phyloP scores from a whole-genome alignment of 257 asterid genomes.

The Solanum etuberosum region DNA sequence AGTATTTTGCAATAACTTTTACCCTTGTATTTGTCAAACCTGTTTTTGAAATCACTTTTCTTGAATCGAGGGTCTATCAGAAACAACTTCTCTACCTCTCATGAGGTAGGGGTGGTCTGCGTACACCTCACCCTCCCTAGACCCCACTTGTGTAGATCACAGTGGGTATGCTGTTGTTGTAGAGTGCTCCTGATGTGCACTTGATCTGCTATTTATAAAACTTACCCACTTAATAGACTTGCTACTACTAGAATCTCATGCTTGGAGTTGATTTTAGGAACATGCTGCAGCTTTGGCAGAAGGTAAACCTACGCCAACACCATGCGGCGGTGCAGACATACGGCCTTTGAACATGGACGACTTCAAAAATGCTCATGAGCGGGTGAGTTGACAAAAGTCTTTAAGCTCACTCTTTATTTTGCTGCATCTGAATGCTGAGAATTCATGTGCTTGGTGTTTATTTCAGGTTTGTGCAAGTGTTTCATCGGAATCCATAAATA shows the following conservation, averaged over 20 bases:
- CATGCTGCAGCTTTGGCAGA: conserved; percentile 63
- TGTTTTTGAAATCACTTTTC: neutral
- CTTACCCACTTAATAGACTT: neutral
- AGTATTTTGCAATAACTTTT: neutral
- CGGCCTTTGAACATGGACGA: conserved; percentile 68
- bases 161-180: neutral
- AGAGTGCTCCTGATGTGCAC: neutral
- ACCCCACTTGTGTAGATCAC: neutral
- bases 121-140: neutral
- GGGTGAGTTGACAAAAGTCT: conserved; percentile 25
- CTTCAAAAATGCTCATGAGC: conserved; percentile 75
- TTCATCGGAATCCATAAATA: conserved; percentile 63
- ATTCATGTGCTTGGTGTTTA: neutral
- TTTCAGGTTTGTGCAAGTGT: conserved; percentile 72
- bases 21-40: neutral
- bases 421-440: neutral
- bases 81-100: neutral
- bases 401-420: neutral
- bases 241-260: neutral
- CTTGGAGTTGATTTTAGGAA: conserved; percentile 42
- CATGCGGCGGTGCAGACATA: conserved; percentile 65
- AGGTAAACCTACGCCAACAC: conserved; percentile 61
- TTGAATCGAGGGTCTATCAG: neutral
- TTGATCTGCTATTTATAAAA: neutral
- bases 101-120: neutral